These are phyloP conservation scores for Russula emetica DNA, from an alignment of 768 basidiomycete species.

Conservation along the genomic window DNA sequence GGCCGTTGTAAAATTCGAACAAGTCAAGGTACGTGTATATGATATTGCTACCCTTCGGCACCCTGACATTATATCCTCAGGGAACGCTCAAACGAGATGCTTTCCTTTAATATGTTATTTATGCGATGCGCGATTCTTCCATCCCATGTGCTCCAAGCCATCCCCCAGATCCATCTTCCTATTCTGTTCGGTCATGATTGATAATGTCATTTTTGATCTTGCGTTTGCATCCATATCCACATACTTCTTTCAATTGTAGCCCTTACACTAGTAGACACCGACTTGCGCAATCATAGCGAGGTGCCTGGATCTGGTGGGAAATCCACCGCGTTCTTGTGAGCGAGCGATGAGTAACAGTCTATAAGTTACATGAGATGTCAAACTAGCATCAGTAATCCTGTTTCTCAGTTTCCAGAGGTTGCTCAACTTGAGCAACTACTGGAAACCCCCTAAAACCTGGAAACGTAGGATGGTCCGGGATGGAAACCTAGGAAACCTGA, in stretches of 20 bases:
- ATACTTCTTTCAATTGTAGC: conserved; percentile 14
- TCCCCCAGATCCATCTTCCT: not conserved
- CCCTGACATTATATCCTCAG: conserved; percentile 24
- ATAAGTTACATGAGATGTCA: not conserved
- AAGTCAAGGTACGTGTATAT: conserved; percentile 69
- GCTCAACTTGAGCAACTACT: too few species aligned
- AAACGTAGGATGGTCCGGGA: too few species aligned
- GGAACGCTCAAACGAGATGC: conserved; percentile 31
- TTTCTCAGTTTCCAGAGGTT: too few species aligned
- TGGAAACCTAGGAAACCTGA: too few species aligned
- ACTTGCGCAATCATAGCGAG: conserved; percentile 4
- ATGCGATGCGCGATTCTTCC: not conserved
- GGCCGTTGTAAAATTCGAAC: conserved; percentile 81
- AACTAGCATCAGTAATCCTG: too few species aligned
- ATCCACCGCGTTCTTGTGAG: not conserved
- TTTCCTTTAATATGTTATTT: conserved; percentile 26
- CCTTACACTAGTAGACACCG: not conserved
- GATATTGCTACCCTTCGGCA: conserved; percentile 47
- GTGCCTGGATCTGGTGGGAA: not conserved
- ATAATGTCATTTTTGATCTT: conserved; percentile 15
- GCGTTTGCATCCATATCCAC: conserved; percentile 5
- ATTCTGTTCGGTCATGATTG: conserved; percentile 3
- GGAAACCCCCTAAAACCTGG: too few species aligned
- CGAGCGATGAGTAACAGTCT: not conserved
- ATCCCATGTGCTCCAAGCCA: not conserved